Base-by-base conservation (phyloP, 1,139 yeast species). In the Zhuliangozyma blackwelliae region DNA sequence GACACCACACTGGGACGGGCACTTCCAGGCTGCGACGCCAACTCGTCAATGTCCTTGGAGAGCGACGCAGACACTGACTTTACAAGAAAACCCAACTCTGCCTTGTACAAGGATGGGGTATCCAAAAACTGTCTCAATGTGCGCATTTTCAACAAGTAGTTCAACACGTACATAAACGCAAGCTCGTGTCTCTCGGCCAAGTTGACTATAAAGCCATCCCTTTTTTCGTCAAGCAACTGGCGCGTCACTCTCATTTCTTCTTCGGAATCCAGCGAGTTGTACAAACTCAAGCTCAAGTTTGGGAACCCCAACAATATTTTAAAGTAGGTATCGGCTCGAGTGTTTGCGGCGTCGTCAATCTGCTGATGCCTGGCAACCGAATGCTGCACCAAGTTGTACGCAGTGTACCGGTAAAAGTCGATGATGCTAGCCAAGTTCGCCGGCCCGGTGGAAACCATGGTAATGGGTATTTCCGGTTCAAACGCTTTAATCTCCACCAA, bases 101-200 rank as follows among this genome's bases (percentile, higher is more conserved):
- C 27, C 19, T 40, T 38, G 34, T 52, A 57, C 10, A 48, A 29
- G 5, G 39, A 26, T 2, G 51, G 41, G 1, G 57, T 55, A 5
- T 47, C 43, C 1, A 58, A 35, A 8, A 61, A 34, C 25, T 56
- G 52, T n/a, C 46, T 44, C 31, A 65, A 37, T 25, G 49, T 51
- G 2, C 47, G 40, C 12, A 57, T 36, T 19, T 50, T 45, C 12
- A 61, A 43, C 13, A 64, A 40, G 38, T 51, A 51, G 38, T 65
- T 65, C 13, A 66, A 36, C 1, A 62, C 39, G 35, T 50, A 66
- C 40, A 64, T 34, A 35, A 65, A 47, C 3, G 72, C 55, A 9
- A 65, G 51, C 39, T 67, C 72, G 34, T 61, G 67, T 36, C 72
- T 50, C 32, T 57, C 63, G 5, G 33, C 16, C n/a, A 50, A 30